Percentiles rank a stretch among this genome's conserved stretches.
Evolutionary conservation across 495 filamentous ascomycete genomes (phyloP).

Genomic region (Opeltia flavorubescens): DNA sequence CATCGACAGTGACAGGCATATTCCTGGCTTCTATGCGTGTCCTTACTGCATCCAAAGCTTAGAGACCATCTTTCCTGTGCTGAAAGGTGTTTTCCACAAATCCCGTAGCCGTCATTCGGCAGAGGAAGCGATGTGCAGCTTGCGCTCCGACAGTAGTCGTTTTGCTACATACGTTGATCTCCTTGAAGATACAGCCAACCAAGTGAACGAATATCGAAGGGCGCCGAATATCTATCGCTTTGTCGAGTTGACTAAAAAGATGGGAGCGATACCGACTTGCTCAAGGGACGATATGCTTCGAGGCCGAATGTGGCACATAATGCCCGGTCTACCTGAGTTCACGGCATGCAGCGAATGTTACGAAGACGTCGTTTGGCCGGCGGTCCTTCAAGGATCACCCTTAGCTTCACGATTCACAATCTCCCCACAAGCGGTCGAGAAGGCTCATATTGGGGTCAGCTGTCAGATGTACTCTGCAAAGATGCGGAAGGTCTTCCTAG

Average conservation of each 20-base stretch:
- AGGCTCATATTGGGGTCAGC: constrained; percentile 21
- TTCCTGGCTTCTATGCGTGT: constrained; percentile 45
- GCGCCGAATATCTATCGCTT: constrained; percentile 28
- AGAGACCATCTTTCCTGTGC: constrained; percentile 34
- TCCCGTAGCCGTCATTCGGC: constrained; percentile 10
- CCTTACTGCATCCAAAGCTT: constrained; percentile 37
- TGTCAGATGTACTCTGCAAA: constrained; percentile 65
- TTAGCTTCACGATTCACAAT: constrained; percentile 38
- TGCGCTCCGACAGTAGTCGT: constrained; percentile 35
- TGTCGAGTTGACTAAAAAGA: constrained; percentile 33
- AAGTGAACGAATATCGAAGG: constrained; percentile 23
- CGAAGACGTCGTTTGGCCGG: constrained; percentile 51
- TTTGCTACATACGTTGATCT: constrained; percentile 49
- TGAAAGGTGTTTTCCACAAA: constrained; percentile 32
- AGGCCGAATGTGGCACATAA: constrained; percentile 44
- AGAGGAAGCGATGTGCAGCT: constrained; percentile 31
- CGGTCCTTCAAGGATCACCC: constrained; percentile 31
- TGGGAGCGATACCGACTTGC: constrained; percentile 40
- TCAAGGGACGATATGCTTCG: constrained; percentile 33
- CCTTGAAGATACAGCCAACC: constrained; percentile 39
- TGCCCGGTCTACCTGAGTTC: constrained; percentile 46
- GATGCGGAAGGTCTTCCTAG: constrained; percentile 53
- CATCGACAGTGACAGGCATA: constrained; percentile 30
- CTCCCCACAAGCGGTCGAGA: constrained; percentile 20
- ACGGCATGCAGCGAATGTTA: constrained; percentile 63